Conservation (phyloP, 2,329 filamentous ascomycete genomes). For the Metarhizium rileyi region DNA sequence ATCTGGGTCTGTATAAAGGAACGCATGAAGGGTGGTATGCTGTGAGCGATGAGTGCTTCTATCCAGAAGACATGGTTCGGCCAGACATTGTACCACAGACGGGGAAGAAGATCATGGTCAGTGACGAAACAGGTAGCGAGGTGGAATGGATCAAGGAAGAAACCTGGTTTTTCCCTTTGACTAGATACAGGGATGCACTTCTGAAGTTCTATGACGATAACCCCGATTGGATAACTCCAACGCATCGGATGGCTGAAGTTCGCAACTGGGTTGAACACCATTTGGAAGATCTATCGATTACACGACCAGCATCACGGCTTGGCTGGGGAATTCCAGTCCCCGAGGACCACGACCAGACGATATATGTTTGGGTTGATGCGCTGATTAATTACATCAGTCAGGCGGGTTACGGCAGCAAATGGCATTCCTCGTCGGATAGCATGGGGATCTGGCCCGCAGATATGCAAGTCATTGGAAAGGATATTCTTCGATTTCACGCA, state of each 20-base stretch:
- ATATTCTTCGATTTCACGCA: slow-evolving; percentile 92
- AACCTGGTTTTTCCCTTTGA: slow-evolving; percentile 93
- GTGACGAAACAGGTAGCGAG: slow-evolving; percentile 78
- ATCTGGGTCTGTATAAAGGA: slow-evolving; percentile 70
- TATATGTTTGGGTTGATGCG: slow-evolving; percentile 97
- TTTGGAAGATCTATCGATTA: slow-evolving; percentile 81
- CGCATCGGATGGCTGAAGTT: slow-evolving; percentile 65
- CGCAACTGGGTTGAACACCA: slow-evolving; percentile 66
- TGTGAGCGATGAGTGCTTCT: slow-evolving; percentile 93
- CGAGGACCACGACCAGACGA: slow-evolving; percentile 73
- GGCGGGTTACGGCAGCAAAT: slow-evolving; percentile 57
- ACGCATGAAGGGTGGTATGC: slow-evolving; percentile 96
- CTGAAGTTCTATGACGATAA: slow-evolving; percentile 72
- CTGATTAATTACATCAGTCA: slow-evolving; percentile 89
- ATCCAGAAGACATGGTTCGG: slow-evolving; percentile 67
- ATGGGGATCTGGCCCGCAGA: slow-evolving; percentile 78
- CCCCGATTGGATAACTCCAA: slow-evolving; percentile 67
- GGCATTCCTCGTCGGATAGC: slow-evolving; percentile 54
- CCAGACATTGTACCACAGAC: slow-evolving; percentile 68
- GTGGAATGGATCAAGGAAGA: slow-evolving; percentile 91
- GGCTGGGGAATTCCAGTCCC: slow-evolving; percentile 87
- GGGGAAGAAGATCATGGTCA: slow-evolving; percentile 73
- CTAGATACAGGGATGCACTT: slow-evolving; percentile 67
- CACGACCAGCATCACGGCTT: slow-evolving; percentile 66
- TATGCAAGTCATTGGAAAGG: slow-evolving; percentile 88